Evolutionary conservation across 495 filamentous ascomycete genomes (phyloP).

Genomic region (Immersiella caudata): DNA sequence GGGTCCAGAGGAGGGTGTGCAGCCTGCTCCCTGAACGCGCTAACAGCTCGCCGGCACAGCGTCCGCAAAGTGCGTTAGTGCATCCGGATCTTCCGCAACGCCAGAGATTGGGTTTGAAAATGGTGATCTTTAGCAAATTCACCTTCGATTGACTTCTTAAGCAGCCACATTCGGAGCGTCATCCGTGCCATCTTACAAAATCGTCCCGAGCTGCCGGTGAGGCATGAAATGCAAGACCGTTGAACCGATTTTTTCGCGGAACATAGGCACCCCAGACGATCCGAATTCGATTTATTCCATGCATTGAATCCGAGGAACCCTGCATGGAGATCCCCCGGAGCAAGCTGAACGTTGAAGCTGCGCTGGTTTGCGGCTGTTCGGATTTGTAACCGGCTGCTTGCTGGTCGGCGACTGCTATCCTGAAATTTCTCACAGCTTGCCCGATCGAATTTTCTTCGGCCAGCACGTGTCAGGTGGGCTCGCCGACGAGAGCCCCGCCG

Average conservation of each 20-base stretch:
- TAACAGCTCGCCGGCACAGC: not conserved
- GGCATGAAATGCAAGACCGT: not conserved
- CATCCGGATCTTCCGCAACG: not conserved
- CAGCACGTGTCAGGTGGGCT: not conserved
- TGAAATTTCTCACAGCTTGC: not conserved
- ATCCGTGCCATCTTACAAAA: not conserved
- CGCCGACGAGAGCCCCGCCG: not conserved
- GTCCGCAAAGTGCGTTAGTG: not conserved
- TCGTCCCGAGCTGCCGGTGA: not conserved
- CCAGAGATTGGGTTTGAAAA: not conserved
- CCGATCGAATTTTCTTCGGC: not conserved
- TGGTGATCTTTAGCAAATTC: not conserved
- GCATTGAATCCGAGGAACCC: not conserved
- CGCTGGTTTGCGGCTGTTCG: not conserved
- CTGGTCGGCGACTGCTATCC: not conserved
- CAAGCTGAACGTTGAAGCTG: not conserved
- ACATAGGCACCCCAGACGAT: not conserved
- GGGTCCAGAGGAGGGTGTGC: not conserved
- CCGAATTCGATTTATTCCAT: not conserved
- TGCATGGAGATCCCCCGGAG: not conserved
- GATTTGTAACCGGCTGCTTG: constrained; percentile 4
- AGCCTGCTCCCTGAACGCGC: not conserved
- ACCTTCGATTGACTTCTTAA: not conserved
- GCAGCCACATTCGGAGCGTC: not conserved
- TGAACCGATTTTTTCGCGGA: not conserved